Evolutionary conservation across 352 stramenopile species (phyloP), one percentile per base, ranked within the genome.

Genomic region (Pythium dissimile): DNA sequence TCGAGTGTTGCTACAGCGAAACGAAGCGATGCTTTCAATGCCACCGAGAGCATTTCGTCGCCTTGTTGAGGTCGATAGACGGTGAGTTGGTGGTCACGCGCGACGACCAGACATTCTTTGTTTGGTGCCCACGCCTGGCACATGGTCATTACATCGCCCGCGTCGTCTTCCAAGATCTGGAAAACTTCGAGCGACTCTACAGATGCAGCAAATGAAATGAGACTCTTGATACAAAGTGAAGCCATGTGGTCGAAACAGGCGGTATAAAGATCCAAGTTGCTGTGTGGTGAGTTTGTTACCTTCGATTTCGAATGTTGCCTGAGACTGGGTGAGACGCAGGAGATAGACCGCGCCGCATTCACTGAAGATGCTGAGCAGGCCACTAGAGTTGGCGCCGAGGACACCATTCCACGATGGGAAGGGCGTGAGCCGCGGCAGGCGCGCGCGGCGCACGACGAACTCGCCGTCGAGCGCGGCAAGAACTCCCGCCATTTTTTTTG

Each of bases 361-460:
- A 31, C 69, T 58, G n/a, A 86, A 59, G 21, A 85, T n/a, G 39
- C 70, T 90, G 44, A 75, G 59, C 13, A 38, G 11, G 20, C 21
- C 45, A 11, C 37, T 5, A 0, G 26, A 4, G 2, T 66, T 56
- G 8, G 67, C 43, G 7, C 60, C 59, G 0, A 87, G 34, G 41
- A 76, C 77, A 18, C 77, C 72, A 49, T 90, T 84, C 77, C 77
- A 90, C 37, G 70, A 71, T 8, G 80, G 66, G 31, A 82, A 85
- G 10, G 77, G 76, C n/a, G 58, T 55, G 23, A 77, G 54, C 3
- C 75, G 73, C 8, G 59, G 61, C 21, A 90, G 61, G 34, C 66
- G 70, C 26, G 72, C 45, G 30, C 64, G 67, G 24, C 54, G 50
- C 30, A 86, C 64, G 2, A 50, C 41, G 28, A 87, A 61, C 37